Evolutionary conservation across 805 yeast species (phyloP).

Genomic region (Myxozyma neotropica): DNA sequence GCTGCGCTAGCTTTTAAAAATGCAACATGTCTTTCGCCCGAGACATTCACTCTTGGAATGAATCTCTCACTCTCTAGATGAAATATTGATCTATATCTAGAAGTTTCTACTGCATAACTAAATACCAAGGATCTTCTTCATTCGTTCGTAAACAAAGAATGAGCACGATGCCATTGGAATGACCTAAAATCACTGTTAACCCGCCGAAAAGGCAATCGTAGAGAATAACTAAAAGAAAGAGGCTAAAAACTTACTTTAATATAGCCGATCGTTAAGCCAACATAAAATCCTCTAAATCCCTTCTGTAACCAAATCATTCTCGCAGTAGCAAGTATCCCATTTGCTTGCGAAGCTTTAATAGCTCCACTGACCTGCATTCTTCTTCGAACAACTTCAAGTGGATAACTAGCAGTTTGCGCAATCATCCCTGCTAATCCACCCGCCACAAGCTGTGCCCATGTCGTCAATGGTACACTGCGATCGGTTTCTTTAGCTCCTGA

Average conservation of each 20-base stretch:
- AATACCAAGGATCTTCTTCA: conserved; percentile 71
- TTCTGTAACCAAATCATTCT: conserved; percentile 64
- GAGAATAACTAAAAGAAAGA: not conserved
- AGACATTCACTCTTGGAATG: too few species aligned
- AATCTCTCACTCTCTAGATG: too few species aligned
- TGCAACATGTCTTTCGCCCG: too few species aligned
- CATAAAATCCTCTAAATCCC: conserved; percentile 87
- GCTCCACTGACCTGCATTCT: conserved; percentile 95
- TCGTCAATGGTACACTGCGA: conserved; percentile 65
- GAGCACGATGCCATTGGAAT: conserved; percentile 98
- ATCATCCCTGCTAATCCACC: conserved; percentile 96
- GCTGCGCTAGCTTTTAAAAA: too few species aligned
- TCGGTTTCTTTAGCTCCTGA: conserved; percentile 9
- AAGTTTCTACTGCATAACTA: conserved; percentile 34
- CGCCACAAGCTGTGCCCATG: conserved; percentile 91
- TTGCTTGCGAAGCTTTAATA: not conserved
- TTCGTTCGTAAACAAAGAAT: conserved; percentile 88
- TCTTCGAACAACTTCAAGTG: conserved; percentile 91
- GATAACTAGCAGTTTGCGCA: conserved; percentile 96
- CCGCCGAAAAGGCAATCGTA: not conserved
- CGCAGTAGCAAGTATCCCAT: conserved; percentile 56
- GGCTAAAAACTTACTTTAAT: conserved; percentile 61
- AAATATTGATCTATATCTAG: not conserved
- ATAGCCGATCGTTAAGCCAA: conserved; percentile 93
- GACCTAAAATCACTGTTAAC: not conserved